Evolutionary conservation across 2,329 filamentous ascomycete genomes (phyloP).

Genomic region (Dactylonectria estremocensis): DNA sequence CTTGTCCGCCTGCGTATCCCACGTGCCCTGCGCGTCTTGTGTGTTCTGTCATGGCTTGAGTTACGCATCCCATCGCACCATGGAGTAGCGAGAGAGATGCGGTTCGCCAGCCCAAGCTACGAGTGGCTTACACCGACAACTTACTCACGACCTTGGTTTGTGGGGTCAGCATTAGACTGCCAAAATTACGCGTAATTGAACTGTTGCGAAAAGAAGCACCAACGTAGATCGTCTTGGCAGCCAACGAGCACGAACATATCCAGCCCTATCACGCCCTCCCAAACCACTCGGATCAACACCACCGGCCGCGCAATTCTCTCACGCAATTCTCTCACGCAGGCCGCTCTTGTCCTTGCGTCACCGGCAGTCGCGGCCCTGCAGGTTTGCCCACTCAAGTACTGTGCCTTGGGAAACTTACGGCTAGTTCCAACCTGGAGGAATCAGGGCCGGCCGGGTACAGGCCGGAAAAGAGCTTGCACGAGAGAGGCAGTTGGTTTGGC

Average conservation of each 20-base stretch:
- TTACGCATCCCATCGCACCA: slow-evolving; percentile 5
- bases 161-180: background rate
- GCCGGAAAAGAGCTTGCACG: slow-evolving; percentile 26
- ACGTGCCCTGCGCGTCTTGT: background rate
- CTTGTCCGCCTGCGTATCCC: background rate
- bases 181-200: background rate
- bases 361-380: slow-evolving; percentile 16
- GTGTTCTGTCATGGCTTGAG: background rate
- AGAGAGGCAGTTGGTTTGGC: slow-evolving; percentile 32
- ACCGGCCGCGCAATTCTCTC: slow-evolving; percentile 2
- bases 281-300: background rate
- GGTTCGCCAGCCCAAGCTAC: background rate
- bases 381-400: background rate
- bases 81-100: background rate
- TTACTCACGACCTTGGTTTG: background rate
- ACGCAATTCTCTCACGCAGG: background rate
- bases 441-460: background rate
- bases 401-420: background rate
- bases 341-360: slow-evolving; percentile 4
- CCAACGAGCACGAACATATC: background rate
- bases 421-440: background rate
- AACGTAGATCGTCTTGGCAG: background rate
- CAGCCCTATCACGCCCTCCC: slow-evolving; percentile 1
- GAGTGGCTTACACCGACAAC: background rate
- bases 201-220: background rate